Percentiles rank a stretch among this genome's conserved stretches.
These are phyloP conservation scores for Paspalum vaginatum DNA, from an alignment of 176 grass and related monocot genomes.

Conservation along the genomic window DNA sequence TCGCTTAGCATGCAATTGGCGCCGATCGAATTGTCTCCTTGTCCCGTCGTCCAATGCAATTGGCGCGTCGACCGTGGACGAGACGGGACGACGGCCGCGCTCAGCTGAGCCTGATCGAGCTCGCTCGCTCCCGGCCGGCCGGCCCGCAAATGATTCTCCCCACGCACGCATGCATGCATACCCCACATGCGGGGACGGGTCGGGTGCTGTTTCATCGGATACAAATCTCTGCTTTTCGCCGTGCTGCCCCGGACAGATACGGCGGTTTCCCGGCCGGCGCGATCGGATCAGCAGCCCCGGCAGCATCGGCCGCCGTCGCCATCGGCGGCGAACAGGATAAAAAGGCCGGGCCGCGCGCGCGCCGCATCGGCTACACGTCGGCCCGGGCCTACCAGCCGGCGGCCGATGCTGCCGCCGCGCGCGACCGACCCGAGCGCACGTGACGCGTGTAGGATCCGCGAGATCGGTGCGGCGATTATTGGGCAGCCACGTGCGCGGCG, in stretches of 20 bases:
- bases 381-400: not conserved
- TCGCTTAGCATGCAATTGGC: constrained; percentile 7
- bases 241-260: constrained; percentile 4
- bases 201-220: constrained; percentile 7
- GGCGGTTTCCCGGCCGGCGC: not conserved
- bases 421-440: not conserved
- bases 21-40: not conserved
- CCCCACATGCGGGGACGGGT: too few relatives aligned
- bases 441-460: not conserved
- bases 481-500: not conserved
- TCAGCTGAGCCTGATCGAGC: too few relatives aligned
- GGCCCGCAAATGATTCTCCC: constrained; percentile 21
- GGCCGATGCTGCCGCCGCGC: not conserved
- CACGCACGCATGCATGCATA: too few relatives aligned
- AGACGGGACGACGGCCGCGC: not conserved
- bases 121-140: not conserved
- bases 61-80: constrained; percentile 34
- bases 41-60: too few relatives aligned
- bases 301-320: constrained; percentile 36
- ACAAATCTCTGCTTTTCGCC: not conserved
- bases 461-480: constrained; percentile 24
- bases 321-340: constrained; percentile 45
- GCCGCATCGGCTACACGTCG: constrained; percentile 24
- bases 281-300: not conserved
- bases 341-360: constrained; percentile 6